A percentile compares a stretch with the other conserved stretches of the same genome.
phyloP scores from a whole-genome alignment of 192 early-diverging fungal genomes.

The Dimargaris cristalligena region DNA sequence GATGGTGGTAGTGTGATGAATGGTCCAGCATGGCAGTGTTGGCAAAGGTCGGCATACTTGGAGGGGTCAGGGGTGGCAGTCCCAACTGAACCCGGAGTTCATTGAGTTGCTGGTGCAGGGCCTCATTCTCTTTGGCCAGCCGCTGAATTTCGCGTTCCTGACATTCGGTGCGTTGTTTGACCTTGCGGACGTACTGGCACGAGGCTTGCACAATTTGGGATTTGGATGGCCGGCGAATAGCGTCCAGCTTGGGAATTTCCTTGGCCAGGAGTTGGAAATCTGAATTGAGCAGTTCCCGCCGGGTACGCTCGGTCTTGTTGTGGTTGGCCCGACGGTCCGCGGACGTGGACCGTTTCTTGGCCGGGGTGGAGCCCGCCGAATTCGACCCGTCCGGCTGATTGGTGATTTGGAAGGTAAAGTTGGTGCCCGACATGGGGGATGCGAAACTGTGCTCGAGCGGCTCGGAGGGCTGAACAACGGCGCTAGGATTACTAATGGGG shows the following conservation, averaged over 20 bases:
- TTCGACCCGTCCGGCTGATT: no score
- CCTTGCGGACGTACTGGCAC: neutral
- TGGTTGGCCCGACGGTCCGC: conserved; percentile 11
- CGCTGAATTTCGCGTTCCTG: neutral
- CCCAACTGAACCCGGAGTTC: neutral
- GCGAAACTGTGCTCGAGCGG: no score
- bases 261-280: neutral
- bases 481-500: no score
- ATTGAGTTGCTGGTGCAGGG: neutral
- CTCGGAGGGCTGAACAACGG: no score
- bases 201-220: neutral
- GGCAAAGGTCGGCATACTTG: no score
- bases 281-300: neutral
- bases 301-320: conserved; percentile 8
- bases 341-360: conserved; percentile 6
- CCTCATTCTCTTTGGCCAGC: neutral
- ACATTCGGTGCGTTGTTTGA: neutral
- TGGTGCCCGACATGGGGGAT: no score
- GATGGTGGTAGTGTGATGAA: no score
- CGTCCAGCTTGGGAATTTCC: neutral
- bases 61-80: neutral
- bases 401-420: no score
- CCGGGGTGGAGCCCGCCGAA: no score
- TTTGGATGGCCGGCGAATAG: neutral
- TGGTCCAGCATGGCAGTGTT: no score